Evolutionary conservation across 345 rosid species (phyloP).

Genomic region (Citrus sp.): DNA sequence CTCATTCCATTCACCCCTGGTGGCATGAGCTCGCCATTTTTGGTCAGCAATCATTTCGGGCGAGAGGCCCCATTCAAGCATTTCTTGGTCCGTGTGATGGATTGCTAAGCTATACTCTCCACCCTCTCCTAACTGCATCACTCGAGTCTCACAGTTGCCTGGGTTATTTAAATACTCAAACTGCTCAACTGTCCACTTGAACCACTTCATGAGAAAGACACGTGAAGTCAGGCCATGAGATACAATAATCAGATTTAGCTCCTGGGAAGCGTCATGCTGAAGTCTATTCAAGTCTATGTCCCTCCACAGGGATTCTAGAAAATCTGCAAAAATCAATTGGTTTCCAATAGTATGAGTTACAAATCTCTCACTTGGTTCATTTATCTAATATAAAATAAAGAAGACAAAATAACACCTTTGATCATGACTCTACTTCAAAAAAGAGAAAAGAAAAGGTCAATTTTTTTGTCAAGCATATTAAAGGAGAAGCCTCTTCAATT

Average conservation of each 20-base stretch:
- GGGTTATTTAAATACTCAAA: slow-evolving; percentile 74
- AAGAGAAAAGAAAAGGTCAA: neutral
- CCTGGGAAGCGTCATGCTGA: slow-evolving; percentile 48
- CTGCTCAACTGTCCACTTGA: slow-evolving; percentile 92
- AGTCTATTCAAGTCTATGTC: slow-evolving; percentile 88
- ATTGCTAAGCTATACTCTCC: slow-evolving; percentile 89
- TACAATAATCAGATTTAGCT: slow-evolving; percentile 78
- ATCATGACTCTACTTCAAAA: neutral
- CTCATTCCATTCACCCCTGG: slow-evolving; percentile 68
- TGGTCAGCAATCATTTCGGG: slow-evolving; percentile 86
- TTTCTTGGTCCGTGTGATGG: slow-evolving; percentile 76
- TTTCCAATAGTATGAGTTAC: neutral
- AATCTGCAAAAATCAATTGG: slow-evolving; percentile 46
- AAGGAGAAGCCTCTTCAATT: neutral
- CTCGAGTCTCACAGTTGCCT: slow-evolving; percentile 68
- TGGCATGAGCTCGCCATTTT: slow-evolving; percentile 62
- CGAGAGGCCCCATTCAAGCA: slow-evolving; percentile 76
- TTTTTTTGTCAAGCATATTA: neutral
- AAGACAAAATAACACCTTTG: neutral
- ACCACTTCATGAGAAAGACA: slow-evolving; percentile 98
- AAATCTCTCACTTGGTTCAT: neutral
- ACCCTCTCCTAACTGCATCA: slow-evolving; percentile 76
- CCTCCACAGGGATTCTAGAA: slow-evolving; percentile 95
- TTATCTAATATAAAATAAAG: neutral
- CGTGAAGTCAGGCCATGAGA: slow-evolving; percentile 78